These are phyloP conservation scores for Aegilops umbellulata DNA, from an alignment of 176 grass and related monocot genomes.

Conservation along the genomic window DNA sequence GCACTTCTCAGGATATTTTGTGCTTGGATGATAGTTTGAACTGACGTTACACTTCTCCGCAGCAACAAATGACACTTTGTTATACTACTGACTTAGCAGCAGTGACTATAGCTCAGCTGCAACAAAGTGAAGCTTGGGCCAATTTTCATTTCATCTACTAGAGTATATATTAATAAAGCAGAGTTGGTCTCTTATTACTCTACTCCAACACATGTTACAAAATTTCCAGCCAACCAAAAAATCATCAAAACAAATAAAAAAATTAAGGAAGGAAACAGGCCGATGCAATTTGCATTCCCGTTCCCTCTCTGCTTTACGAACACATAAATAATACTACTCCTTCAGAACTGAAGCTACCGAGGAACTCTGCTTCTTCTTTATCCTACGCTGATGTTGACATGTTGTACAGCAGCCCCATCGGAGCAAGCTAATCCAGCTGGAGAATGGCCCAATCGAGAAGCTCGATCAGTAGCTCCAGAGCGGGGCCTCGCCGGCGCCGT, in stretches of 20 bases:
- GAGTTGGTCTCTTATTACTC: conserved; percentile 14
- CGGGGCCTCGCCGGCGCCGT: conserved; percentile 37
- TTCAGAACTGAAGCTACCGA: not conserved
- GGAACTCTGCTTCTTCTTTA: not conserved
- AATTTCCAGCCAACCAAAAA: not conserved
- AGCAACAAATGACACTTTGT: too few species aligned
- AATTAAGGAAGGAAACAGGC: not conserved
- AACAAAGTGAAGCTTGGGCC: too few species aligned
- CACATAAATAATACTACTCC: not conserved
- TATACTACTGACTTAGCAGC: too few species aligned
- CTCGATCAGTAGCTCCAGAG: conserved; percentile 59
- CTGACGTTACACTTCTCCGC: too few species aligned
- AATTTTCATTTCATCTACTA: too few species aligned
- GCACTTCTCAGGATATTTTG: too few species aligned
- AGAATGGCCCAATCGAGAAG: not conserved
- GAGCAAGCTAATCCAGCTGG: not conserved
- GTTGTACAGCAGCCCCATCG: not conserved
- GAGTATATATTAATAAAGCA: not conserved
- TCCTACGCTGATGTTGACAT: not conserved
- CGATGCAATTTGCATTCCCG: not conserved
- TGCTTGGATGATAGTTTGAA: too few species aligned
- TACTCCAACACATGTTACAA: not conserved
- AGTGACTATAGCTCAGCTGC: too few species aligned
- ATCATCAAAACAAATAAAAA: rapidly evolving
- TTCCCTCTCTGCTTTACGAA: conserved; percentile 20